These are phyloP conservation scores for Simplicillium sp. DNA, from an alignment of 2,329 filamentous ascomycete species.

Conservation along the genomic window DNA sequence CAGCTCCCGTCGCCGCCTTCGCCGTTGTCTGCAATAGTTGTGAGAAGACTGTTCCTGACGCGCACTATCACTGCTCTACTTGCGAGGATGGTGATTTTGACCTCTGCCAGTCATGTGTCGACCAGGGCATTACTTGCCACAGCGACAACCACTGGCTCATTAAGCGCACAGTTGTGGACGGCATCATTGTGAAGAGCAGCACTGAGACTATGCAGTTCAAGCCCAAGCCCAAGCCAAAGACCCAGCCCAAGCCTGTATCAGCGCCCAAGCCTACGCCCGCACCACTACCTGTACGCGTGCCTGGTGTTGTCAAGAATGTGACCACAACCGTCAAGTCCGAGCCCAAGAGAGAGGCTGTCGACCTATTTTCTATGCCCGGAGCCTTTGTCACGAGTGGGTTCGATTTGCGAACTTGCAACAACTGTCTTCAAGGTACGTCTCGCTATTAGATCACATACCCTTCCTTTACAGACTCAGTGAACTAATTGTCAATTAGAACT, in stretches of 20 bases:
- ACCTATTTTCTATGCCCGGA: neutral
- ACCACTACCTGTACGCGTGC: neutral
- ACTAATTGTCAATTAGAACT: slow-evolving; percentile 39
- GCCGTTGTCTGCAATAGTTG: slow-evolving; percentile 94
- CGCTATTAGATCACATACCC: neutral
- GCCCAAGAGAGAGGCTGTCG: neutral
- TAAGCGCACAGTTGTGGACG: slow-evolving; percentile 74
- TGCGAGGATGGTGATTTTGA: slow-evolving; percentile 94
- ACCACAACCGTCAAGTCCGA: neutral
- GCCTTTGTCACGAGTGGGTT: neutral
- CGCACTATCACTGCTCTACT: slow-evolving; percentile 89
- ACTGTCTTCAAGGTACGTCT: slow-evolving; percentile 37
- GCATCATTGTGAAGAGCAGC: slow-evolving; percentile 72
- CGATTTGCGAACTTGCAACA: slow-evolving; percentile 60
- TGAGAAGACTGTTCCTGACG: slow-evolving; percentile 64
- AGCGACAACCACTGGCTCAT: slow-evolving; percentile 85
- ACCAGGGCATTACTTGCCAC: slow-evolving; percentile 66
- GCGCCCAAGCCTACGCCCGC: neutral
- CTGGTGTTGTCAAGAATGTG: no score
- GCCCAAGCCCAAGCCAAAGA: slow-evolving; percentile 25
- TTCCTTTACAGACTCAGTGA: neutral
- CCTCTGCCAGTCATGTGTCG: slow-evolving; percentile 73
- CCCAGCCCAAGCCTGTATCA: slow-evolving; percentile 7
- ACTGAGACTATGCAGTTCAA: slow-evolving; percentile 73
- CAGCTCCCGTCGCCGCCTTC: slow-evolving; percentile 33